These are phyloP conservation scores for Barnettozyma hawaiiensis DNA, from an alignment of 1,139 yeast genomes.

Conservation along the genomic window DNA sequence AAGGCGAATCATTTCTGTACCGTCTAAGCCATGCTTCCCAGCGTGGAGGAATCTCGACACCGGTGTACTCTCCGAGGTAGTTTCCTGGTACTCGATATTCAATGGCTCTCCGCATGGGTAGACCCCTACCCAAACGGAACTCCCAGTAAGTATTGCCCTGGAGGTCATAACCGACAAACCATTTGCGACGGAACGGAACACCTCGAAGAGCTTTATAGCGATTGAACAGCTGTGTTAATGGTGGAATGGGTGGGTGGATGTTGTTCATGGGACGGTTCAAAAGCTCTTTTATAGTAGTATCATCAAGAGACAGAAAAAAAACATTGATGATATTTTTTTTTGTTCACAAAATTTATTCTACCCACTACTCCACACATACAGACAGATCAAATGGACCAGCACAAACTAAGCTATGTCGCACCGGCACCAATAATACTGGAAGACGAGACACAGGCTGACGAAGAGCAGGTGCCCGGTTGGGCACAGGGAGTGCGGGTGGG, in stretches of 20 bases:
- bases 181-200: constrained; percentile 56
- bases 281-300: no score
- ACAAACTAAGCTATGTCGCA: constrained; percentile 20
- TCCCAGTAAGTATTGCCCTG: constrained; percentile 88
- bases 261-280: constrained; percentile 3
- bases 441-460: constrained; percentile 15
- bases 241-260: constrained; percentile 9
- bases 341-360: no score
- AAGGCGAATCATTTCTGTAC: constrained; percentile 56
- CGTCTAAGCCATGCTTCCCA: constrained; percentile 81
- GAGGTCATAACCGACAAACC: constrained; percentile 54
- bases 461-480: constrained; percentile 26
- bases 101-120: constrained; percentile 33
- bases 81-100: constrained; percentile 30
- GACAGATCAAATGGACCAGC: constrained; percentile 8
- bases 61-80: constrained; percentile 34
- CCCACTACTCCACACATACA: no score
- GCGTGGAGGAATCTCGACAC: constrained; percentile 45
- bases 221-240: constrained; percentile 40
- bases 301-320: no score
- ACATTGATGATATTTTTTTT: background rate
- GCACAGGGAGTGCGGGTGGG: constrained; percentile 35
- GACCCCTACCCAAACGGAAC: constrained; percentile 36
- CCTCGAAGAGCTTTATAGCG: constrained; percentile 56
- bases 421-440: constrained; percentile 29